Conservation (phyloP, 129 eudicot species). For the Artemisia argyi region DNA sequence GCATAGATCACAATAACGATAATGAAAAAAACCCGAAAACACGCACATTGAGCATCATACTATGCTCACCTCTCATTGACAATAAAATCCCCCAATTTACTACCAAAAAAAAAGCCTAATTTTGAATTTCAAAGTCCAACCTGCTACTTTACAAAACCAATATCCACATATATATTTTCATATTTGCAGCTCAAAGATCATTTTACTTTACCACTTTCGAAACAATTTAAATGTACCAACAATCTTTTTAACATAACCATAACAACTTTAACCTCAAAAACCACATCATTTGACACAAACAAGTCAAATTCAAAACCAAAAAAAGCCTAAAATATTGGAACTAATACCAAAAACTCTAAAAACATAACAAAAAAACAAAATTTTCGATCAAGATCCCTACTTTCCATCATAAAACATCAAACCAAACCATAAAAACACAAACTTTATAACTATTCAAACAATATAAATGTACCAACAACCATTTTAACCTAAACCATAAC, state of each 20-base stretch:
- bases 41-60: background rate
- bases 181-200: constrained; percentile 4
- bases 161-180: background rate
- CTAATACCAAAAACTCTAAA: background rate
- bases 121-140: background rate
- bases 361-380: background rate
- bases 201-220: background rate
- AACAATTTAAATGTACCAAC: background rate
- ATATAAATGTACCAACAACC: background rate
- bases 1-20: background rate
- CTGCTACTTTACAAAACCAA: background rate
- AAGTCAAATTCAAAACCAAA: background rate
- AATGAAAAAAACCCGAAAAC: background rate
- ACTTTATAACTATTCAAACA: background rate
- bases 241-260: constrained; percentile 3
- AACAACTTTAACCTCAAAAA: background rate
- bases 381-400: constrained; percentile 11
- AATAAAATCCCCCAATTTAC: background rate
- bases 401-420: constrained; percentile 20
- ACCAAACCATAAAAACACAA: background rate
- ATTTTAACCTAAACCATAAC: constrained; percentile 1
- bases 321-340: background rate
- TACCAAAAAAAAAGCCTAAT: constrained; percentile 2
- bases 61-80: background rate
- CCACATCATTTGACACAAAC: constrained; percentile 18